Percentiles rank a stretch among this genome's conserved stretches.
Conservation (phyloP, 345 rosid genomes). For the Citrus inodora region DNA sequence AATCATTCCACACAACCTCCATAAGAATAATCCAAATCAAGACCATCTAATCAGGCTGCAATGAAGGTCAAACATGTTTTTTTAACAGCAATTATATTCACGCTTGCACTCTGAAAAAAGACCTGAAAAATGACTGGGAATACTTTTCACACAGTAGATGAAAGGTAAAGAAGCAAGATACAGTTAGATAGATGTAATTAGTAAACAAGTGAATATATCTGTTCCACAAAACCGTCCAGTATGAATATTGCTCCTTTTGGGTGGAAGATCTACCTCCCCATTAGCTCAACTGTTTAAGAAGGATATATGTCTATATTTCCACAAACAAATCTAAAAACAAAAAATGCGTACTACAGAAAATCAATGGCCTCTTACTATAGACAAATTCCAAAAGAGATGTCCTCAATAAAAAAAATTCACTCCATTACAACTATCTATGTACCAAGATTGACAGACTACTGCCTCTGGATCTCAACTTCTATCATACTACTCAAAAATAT, state of each 20-base stretch:
- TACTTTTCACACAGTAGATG: not conserved
- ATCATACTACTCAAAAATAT: not conserved
- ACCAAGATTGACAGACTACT: not conserved
- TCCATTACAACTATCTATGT: not conserved
- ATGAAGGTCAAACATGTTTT: not conserved
- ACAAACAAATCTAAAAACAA: not conserved
- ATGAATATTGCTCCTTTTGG: not conserved
- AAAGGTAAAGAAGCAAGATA: not conserved
- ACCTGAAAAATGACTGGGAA: not conserved
- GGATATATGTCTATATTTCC: not conserved
- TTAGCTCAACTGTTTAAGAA: not conserved
- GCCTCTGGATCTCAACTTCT: not conserved
- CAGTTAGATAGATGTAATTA: not conserved
- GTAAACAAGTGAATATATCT: not conserved
- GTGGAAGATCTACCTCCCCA: not conserved
- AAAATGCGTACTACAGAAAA: not conserved
- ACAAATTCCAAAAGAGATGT: not conserved
- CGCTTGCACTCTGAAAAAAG: not conserved
- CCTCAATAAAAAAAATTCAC: not conserved
- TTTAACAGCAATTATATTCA: not conserved
- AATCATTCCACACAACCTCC: not conserved
- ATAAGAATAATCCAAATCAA: not conserved
- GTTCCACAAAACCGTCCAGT: not conserved
- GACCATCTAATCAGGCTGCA: not conserved
- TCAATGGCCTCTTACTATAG: not conserved